A percentile compares a stretch with the other conserved stretches of the same genome.
Conservation (phyloP, 345 rosid species). For the Euphorbia tirucalli region DNA sequence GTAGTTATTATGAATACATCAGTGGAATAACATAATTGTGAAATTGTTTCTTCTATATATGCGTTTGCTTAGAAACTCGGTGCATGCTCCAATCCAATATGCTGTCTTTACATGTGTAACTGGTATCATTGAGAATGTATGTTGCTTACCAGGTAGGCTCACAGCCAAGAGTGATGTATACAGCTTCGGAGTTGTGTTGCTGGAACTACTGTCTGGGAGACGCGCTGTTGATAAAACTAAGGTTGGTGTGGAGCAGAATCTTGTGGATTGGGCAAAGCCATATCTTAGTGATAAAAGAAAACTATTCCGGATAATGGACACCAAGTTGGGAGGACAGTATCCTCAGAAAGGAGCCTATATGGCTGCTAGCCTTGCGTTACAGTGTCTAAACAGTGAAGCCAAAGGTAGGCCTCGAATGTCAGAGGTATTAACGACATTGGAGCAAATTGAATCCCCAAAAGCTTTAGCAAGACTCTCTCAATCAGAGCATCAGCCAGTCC, state of each 20-base stretch:
- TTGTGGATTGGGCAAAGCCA: conserved; percentile 96
- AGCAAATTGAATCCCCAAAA: conserved; percentile 55
- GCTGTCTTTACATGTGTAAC: no score
- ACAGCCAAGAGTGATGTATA: conserved; percentile 94
- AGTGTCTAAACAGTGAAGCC: conserved; percentile 59
- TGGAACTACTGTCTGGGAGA: conserved; percentile 84
- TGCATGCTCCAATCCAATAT: not conserved
- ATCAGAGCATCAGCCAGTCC: conserved; percentile 33
- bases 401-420: conserved; percentile 88
- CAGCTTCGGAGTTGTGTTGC: conserved; percentile 92
- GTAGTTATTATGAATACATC: no score
- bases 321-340: conserved; percentile 89
- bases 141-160: conserved; percentile 71
- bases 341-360: conserved; percentile 79
- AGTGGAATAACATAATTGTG: not conserved
- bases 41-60: no score
- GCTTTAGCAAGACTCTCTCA: conserved; percentile 28
- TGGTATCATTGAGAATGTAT: no score
- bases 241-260: conserved; percentile 74
- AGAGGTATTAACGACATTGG: conserved; percentile 64
- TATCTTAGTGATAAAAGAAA: conserved; percentile 83
- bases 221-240: conserved; percentile 87
- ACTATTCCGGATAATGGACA: conserved; percentile 92
- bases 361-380: conserved; percentile 78
- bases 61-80: not conserved